A percentile compares a stretch with the other conserved stretches of the same genome.
Conservation (phyloP, 768 basidiomycete species). For the Tricholoma sp. region DNA sequence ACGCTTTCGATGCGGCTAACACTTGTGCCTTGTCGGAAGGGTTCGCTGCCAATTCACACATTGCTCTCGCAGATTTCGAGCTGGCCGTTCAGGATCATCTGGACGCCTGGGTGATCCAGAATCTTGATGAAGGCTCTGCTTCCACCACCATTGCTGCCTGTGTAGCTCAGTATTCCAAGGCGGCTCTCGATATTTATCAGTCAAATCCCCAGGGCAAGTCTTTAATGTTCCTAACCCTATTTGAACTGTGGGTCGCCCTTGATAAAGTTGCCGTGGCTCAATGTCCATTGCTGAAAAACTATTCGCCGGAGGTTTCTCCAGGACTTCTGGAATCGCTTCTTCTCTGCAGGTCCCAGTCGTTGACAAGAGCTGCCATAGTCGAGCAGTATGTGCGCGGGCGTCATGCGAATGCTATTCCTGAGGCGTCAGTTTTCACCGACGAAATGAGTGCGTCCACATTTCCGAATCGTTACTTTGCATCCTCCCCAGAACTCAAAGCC, state of each 20-base stretch:
- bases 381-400: conserved; percentile 28
- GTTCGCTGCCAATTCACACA: conserved; percentile 5
- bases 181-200: conserved; percentile 21
- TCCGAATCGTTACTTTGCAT: conserved; percentile 27
- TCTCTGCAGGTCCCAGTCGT: conserved; percentile 23
- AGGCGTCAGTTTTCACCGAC: conserved; percentile 29
- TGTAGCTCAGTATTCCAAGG: conserved; percentile 19
- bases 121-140: background rate
- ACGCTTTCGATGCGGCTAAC: conserved; percentile 4
- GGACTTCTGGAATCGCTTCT: conserved; percentile 36
- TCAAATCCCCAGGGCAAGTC: conserved; percentile 35
- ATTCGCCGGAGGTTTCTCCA: conserved; percentile 40
- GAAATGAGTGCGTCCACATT: conserved; percentile 18
- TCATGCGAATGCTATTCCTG: conserved; percentile 7
- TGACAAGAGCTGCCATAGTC: conserved; percentile 23
- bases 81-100: conserved; percentile 22
- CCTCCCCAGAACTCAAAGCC: conserved; percentile 13
- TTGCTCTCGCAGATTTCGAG: conserved; percentile 34
- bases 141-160: conserved; percentile 17
- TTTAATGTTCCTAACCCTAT: conserved; percentile 37
- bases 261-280: conserved; percentile 30
- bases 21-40: background rate
- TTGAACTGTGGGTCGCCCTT: conserved; percentile 46
- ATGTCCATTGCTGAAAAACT: conserved; percentile 34
- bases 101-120: conserved; percentile 24